These are phyloP conservation scores for Floccularia luteovirens DNA, from an alignment of 768 basidiomycete genomes.

Conservation along the genomic window DNA sequence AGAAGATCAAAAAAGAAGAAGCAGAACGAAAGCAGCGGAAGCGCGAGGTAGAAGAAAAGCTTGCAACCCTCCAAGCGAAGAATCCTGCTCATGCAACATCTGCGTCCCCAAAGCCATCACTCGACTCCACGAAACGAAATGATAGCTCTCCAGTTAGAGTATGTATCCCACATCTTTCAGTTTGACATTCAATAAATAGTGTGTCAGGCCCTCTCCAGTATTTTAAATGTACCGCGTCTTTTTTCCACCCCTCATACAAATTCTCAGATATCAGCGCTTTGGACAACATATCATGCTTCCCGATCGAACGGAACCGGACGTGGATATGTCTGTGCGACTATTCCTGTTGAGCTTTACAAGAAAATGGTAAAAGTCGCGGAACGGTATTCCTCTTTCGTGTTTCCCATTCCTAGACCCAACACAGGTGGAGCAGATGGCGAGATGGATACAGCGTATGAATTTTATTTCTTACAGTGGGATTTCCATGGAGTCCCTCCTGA, in stretches of 20 bases:
- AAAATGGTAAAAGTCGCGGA: conserved; percentile 58
- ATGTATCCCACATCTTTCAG: conserved; percentile 11
- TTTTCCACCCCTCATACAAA: conserved; percentile 61
- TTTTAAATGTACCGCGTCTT: conserved; percentile 72
- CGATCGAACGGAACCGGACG: conserved; percentile 76
- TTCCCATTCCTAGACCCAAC: conserved; percentile 63
- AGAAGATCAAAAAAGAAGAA: conserved; percentile 15
- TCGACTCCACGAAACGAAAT: conserved; percentile 27
- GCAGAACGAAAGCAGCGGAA: conserved; percentile 6
- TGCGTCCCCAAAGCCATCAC: not conserved
- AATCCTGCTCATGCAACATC: conserved; percentile 4
- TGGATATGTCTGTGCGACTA: conserved; percentile 77
- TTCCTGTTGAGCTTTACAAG: conserved; percentile 66
- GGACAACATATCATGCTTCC: conserved; percentile 85
- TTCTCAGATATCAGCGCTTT: conserved; percentile 72
- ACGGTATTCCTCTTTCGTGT: conserved; percentile 71
- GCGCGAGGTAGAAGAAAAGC: conserved; percentile 1
- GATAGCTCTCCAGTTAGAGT: conserved; percentile 68
- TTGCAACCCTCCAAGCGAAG: not conserved
- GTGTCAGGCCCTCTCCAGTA: conserved; percentile 66
- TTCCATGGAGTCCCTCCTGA: conserved; percentile 67
- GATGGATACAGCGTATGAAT: conserved; percentile 53
- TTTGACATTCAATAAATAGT: conserved; percentile 5
- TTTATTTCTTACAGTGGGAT: conserved; percentile 86
- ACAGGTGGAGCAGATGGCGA: conserved; percentile 16